Evolutionary conservation across 371 early-diverging fungal species (phyloP).

Genomic region (Mortierella sp.): DNA sequence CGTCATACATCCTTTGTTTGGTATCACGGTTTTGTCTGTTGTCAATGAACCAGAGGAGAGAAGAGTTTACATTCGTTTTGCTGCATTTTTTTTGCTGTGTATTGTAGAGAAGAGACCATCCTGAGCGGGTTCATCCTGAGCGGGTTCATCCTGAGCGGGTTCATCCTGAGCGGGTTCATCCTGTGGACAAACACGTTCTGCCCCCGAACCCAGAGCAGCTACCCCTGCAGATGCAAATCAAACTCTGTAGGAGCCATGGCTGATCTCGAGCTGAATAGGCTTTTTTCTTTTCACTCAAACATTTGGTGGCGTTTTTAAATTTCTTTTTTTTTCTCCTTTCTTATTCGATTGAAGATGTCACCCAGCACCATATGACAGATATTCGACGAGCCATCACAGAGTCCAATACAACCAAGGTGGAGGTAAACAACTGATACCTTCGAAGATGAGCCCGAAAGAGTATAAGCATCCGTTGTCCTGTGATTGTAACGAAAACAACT

Average conservation of each 20-base stretch:
- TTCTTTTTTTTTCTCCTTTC: not conserved
- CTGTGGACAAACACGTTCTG: constrained; percentile 38
- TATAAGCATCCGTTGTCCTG: no score
- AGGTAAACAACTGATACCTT: constrained; percentile 12
- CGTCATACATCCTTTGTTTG: not conserved
- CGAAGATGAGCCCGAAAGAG: no score
- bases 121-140: constrained; percentile 45
- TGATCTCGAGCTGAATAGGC: not conserved
- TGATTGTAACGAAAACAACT: not conserved
- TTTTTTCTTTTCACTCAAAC: not conserved
- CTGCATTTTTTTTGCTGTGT: not conserved
- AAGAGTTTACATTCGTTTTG: not conserved
- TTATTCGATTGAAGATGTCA: constrained; percentile 21
- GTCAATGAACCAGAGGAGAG: not conserved
- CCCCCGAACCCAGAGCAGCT: constrained; percentile 40
- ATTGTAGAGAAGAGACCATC: constrained; percentile 31
- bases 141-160: constrained; percentile 43
- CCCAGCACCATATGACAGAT: constrained; percentile 30
- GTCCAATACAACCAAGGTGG: constrained; percentile 2
- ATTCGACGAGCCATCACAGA: constrained; percentile 31
- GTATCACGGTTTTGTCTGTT: not conserved
- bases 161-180: constrained; percentile 48
- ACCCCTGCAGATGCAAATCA: constrained; percentile 34
- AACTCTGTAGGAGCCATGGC: constrained; percentile 15
- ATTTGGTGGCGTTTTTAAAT: not conserved